A percentile compares a stretch with the other conserved stretches of the same genome.
Evolutionary conservation across 2,329 filamentous ascomycete genomes (phyloP).

Genomic region (Drechmeria coniospora): DNA sequence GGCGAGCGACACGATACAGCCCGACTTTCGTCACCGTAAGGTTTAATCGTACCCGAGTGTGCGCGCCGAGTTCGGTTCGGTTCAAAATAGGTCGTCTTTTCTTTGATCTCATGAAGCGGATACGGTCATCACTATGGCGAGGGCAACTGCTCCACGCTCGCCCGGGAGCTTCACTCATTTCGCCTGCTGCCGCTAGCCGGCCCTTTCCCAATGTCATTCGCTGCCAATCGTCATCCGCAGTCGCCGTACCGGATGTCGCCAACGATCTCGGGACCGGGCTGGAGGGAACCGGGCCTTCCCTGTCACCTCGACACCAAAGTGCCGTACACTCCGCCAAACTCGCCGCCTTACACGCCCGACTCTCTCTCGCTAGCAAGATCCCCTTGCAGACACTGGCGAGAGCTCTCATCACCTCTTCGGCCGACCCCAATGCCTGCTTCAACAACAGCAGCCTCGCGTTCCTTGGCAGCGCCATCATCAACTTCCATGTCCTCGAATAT

Average conservation of each 20-base stretch:
- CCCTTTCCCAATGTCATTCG: slow-evolving; percentile 11
- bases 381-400: slow-evolving; percentile 77
- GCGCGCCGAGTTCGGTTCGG: too few relatives aligned
- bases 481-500: slow-evolving; percentile 79
- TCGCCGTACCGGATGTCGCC: slow-evolving; percentile 10
- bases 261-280: slow-evolving; percentile 8
- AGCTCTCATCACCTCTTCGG: slow-evolving; percentile 71
- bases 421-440: slow-evolving; percentile 63
- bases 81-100: not conserved
- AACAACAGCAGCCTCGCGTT: slow-evolving; percentile 79
- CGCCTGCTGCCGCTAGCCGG: slow-evolving; percentile 9
- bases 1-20: too few relatives aligned
- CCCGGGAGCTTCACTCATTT: slow-evolving; percentile 9
- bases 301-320: slow-evolving; percentile 55
- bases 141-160: slow-evolving; percentile 24
- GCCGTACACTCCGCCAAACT: slow-evolving; percentile 72
- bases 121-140: slow-evolving; percentile 25
- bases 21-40: too few relatives aligned
- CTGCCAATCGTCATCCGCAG: slow-evolving; percentile 19
- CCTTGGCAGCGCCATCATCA: slow-evolving; percentile 68
- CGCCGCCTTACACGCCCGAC: slow-evolving; percentile 77
- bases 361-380: slow-evolving; percentile 66
- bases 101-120: slow-evolving; percentile 21
- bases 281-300: slow-evolving; percentile 26
- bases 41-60: too few relatives aligned